Evolutionary conservation across 2,329 filamentous ascomycete genomes (phyloP), one percentile per base, ranked within the genome.

Genomic region (Phialophora macrospora): DNA sequence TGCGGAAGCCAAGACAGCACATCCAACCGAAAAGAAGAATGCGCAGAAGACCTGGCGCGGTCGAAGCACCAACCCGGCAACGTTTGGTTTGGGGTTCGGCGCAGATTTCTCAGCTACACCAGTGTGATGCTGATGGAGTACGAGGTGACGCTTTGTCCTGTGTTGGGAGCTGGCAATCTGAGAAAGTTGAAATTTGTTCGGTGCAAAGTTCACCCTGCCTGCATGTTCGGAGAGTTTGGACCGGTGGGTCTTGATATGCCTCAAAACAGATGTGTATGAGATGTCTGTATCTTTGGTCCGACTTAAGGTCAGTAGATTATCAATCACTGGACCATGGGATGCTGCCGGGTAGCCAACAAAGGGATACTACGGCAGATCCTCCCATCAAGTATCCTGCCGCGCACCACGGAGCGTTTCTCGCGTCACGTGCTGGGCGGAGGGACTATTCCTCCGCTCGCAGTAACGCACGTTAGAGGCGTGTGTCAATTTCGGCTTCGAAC

Each of bases 11-110:
- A 34, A 46, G 7, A 20, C 60, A 44, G 51, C 49, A 24, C 60
- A 26, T 5, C 51, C 24, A 41, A 24, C 7, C 1, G 24, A 14
- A 5, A 55, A 48, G 32, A 49, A 48, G 32, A 46, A 12, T 30
- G 60, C 34, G 11, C 20, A 54, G 46, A 60, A 60, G 20, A 46
- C 46, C 34, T 55, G 49, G 49, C 49, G 55, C 28, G 52, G 52
- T 22, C 52, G 57, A 20, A 60, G 28, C 20, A 41, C 48, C 20
- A 62, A 55, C 34, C 24, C 60, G 14, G 51, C 32, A 3, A 24
- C 51, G 17, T 54, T 34, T 41, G 60, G 60, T 12, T 28, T 54
- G 8, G 60, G 22, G 6, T 28, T 55, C 9, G 60, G 49, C 24
- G 49, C 60, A 12, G 51, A 32, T 5, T 62, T 62, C 20, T 51